Evolutionary conservation across 352 stramenopile genomes (phyloP).

Genomic region (Ochromonadaceae sp.): DNA sequence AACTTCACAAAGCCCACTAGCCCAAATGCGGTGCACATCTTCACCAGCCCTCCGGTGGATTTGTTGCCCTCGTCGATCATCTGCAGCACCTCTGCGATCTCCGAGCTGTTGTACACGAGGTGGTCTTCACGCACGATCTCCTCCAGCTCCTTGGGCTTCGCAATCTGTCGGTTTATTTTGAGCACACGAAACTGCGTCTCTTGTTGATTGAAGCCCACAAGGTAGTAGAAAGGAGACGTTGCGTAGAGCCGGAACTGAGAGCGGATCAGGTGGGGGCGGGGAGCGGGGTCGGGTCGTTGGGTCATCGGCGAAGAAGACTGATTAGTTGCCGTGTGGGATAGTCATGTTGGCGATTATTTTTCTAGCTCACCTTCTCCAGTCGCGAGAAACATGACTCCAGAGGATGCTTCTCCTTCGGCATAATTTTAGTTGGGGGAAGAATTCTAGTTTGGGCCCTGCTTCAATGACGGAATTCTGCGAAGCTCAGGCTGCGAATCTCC

Average conservation of each 20-base stretch:
- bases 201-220: conserved; percentile 16
- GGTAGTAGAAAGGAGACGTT: conserved; percentile 4
- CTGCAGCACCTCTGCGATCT: conserved; percentile 19
- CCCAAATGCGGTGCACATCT: conserved; percentile 70
- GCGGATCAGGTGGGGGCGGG: no score
- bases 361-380: no score
- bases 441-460: no score
- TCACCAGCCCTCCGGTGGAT: conserved; percentile 17
- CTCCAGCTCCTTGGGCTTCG: background rate
- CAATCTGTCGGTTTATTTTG: conserved; percentile 12
- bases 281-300: no score
- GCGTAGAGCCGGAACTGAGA: conserved; percentile 23
- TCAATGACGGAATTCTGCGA: no score
- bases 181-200: conserved; percentile 13
- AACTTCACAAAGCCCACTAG: conserved; percentile 96
- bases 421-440: no score
- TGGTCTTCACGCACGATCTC: conserved; percentile 26
- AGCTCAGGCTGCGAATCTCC: no score
- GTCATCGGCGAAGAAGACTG: no score
- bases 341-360: no score
- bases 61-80: conserved; percentile 29
- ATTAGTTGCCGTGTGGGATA: no score
- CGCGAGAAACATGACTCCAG: no score
- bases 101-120: conserved; percentile 17
- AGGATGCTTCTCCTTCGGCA: no score